Conservation (phyloP, 805 yeast species). For the Metschnikowia borealis region DNA sequence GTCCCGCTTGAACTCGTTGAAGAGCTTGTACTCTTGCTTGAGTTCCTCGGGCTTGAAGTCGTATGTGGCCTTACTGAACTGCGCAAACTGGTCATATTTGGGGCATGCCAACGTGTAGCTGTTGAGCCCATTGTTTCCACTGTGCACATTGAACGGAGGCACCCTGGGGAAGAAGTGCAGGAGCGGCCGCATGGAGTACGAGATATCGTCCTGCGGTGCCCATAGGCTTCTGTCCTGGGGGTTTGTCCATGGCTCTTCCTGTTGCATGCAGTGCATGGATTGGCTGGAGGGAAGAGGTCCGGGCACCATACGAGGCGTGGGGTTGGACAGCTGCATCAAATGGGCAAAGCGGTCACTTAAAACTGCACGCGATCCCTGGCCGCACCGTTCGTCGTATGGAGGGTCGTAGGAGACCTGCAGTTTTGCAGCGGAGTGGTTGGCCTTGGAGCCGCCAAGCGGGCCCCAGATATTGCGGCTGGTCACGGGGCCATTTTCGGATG, state of each 20-base stretch:
- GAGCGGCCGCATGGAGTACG: not conserved
- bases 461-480: slow-evolving; percentile 4
- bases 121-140: not conserved
- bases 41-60: slow-evolving; percentile 1
- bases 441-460: not conserved
- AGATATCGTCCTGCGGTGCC: not conserved
- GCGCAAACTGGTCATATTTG: not conserved
- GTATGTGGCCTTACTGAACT: not conserved
- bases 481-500: not conserved
- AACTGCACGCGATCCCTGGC: not conserved
- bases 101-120: not conserved
- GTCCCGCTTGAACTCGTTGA: not conserved
- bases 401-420: not conserved
- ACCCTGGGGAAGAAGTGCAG: not conserved
- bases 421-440: not conserved
- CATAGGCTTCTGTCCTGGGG: not conserved
- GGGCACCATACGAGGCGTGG: not conserved
- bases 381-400: not conserved
- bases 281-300: not conserved
- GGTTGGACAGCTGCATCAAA: not conserved
- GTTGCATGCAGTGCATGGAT: not conserved
- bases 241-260: not conserved
- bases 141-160: not conserved
- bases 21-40: not conserved
- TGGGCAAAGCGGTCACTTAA: not conserved